Conservation (phyloP, 768 basidiomycete species). For the Candolleomyces aberdarensis region DNA sequence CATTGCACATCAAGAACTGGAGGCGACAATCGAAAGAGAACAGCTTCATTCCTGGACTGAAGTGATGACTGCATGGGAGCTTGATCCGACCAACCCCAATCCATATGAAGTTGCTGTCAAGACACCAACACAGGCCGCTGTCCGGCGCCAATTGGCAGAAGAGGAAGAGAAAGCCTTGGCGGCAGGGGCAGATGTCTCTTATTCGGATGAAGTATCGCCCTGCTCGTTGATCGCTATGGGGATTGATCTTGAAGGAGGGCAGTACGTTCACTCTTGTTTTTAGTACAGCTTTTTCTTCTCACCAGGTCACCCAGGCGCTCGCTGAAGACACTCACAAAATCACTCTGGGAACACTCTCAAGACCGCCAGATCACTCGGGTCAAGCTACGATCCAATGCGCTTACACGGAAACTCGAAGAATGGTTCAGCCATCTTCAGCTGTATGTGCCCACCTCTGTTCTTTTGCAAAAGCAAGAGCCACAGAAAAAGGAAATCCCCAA, state of each 20-base stretch:
- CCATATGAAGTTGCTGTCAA: not conserved
- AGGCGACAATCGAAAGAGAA: not conserved
- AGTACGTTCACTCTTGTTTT: slow-evolving; percentile 12
- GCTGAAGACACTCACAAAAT: not conserved
- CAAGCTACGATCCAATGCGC: slow-evolving; percentile 11
- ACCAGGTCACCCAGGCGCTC: not conserved
- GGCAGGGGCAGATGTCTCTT: not conserved
- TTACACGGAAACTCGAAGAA: slow-evolving; percentile 14
- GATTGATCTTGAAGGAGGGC: slow-evolving; percentile 17
- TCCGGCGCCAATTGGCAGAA: slow-evolving; percentile 7
- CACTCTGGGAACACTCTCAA: slow-evolving; percentile 13
- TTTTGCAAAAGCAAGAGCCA: not conserved
- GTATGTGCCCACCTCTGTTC: slow-evolving; percentile 10
- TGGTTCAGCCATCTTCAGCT: slow-evolving; percentile 12
- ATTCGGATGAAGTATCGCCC: slow-evolving; percentile 6
- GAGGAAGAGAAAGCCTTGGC: not conserved
- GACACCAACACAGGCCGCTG: slow-evolving; percentile 2
- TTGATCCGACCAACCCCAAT: not conserved
- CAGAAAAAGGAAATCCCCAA: not conserved
- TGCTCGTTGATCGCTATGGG: slow-evolving; percentile 13
- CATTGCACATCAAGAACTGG: not conserved
- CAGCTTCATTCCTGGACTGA: not conserved
- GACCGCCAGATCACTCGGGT: slow-evolving; percentile 11
- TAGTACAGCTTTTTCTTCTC: not conserved
- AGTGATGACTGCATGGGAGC: not conserved